These are phyloP conservation scores for Aspergillus latus DNA, from an alignment of 2,329 filamentous ascomycete genomes.

Conservation along the genomic window DNA sequence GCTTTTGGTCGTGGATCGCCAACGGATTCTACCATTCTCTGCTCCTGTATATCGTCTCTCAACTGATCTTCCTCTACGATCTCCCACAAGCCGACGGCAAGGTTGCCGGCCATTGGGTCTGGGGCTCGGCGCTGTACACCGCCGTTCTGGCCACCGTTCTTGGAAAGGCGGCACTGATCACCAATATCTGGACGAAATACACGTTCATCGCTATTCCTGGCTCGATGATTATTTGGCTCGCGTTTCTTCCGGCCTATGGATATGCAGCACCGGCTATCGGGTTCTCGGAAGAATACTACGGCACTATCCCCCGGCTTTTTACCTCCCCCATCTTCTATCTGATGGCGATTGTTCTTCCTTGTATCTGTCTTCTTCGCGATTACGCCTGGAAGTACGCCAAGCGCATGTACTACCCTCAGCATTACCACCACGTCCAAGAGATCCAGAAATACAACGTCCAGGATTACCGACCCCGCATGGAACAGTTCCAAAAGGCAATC, in stretches of 20 bases:
- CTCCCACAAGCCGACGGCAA: slow-evolving; percentile 75
- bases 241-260: slow-evolving; percentile 84
- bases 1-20: slow-evolving; percentile 87
- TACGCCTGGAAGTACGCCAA: slow-evolving; percentile 97
- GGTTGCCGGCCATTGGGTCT: slow-evolving; percentile 92
- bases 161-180: slow-evolving; percentile 90
- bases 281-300: slow-evolving; percentile 80
- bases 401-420: slow-evolving; percentile 93
- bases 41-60: slow-evolving; percentile 81
- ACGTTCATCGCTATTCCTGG: slow-evolving; percentile 93
- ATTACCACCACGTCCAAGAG: slow-evolving; percentile 98
- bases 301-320: slow-evolving; percentile 79
- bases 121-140: slow-evolving; percentile 93
- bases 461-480: slow-evolving; percentile 97
- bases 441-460: slow-evolving; percentile 99
- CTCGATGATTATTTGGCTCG: slow-evolving; percentile 86
- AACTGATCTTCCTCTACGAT: slow-evolving; percentile 80
- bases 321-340: slow-evolving; percentile 85
- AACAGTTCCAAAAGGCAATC: slow-evolving; percentile 99
- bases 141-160: slow-evolving; percentile 91
- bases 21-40: slow-evolving; percentile 97
- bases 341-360: slow-evolving; percentile 76
- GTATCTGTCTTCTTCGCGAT: slow-evolving; percentile 80
- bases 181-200: slow-evolving; percentile 99
- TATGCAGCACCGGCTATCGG: slow-evolving; percentile 78